Evolutionary conservation across 1,284 basidiomycete species (phyloP).

Genomic region (Rhodotorula sp.): DNA sequence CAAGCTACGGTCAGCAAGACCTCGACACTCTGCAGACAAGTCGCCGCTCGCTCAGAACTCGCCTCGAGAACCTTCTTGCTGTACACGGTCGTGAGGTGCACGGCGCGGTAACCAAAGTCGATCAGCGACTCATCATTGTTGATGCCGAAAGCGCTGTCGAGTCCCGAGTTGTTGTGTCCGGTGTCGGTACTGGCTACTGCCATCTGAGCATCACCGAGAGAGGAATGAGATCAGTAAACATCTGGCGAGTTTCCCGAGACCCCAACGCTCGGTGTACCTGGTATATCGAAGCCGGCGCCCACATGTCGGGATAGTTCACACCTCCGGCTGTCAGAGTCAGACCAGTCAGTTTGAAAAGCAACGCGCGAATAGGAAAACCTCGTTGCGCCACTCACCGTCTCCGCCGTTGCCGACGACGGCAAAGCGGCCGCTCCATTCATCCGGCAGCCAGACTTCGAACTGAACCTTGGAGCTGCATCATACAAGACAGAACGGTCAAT

Average conservation of each 20-base stretch:
- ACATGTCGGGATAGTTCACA: conserved; percentile 28
- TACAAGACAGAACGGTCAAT: too few relatives aligned
- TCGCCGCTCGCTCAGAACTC: conserved; percentile 3
- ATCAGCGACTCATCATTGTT: conserved; percentile 33
- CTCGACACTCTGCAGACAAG: too few relatives aligned
- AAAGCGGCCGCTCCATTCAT: conserved; percentile 37
- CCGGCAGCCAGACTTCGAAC: conserved; percentile 44
- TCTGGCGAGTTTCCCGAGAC: too few relatives aligned
- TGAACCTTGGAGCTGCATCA: conserved; percentile 19
- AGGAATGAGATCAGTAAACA: too few relatives aligned
- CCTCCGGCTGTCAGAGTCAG: conserved; percentile 32
- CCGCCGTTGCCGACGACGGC: conserved; percentile 42
- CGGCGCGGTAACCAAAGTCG: conserved; percentile 42
- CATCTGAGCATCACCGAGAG: not conserved
- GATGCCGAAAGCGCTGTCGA: conserved; percentile 39
- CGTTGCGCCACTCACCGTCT: not conserved
- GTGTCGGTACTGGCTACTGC: conserved; percentile 35
- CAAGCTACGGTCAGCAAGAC: too few relatives aligned
- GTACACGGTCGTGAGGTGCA: conserved; percentile 40
- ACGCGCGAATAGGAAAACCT: too few relatives aligned
- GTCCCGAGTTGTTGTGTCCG: conserved; percentile 15
- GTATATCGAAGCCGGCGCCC: conserved; percentile 3
- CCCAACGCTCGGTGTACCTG: too few relatives aligned
- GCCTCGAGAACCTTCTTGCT: conserved; percentile 36
- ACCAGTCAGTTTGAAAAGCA: too few relatives aligned